Base-by-base conservation (phyloP, 768 basidiomycete species). In the Auricularia sp. region DNA sequence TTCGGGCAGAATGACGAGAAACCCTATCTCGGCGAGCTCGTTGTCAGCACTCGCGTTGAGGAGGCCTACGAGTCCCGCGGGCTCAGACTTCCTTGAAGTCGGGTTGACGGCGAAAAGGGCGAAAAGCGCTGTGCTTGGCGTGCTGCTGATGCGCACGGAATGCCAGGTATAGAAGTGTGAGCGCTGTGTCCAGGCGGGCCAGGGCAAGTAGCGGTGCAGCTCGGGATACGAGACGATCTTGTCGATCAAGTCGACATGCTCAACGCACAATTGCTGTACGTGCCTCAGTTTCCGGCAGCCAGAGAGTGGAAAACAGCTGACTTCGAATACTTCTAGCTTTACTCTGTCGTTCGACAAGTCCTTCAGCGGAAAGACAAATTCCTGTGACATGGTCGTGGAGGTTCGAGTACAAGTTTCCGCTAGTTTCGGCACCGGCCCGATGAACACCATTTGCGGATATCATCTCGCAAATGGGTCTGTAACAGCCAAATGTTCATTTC, bases 11-110 rank as follows among this genome's bases (percentile, higher is more conserved):
- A 83, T 79, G 61, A 85, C 73, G 36, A 86, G 74, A 66, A 76
- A 78, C 11, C 83, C 85, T 36, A 88, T 78, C 68, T 89, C 87
- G 6, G 79, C 77, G n/a, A 70, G 72, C 14, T 84, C 75, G 64
- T 84, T 70, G 3, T 56, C 62, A 2, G 77, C 66, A 6, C 75
- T 77, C 3, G 80, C 74, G 66, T 82, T 79, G 61, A 84, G 70
- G 64, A 82, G 76, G 0, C 80, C 84, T 10, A 87, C 78, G 6
- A 77, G 73, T 0, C 84, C 87, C 2, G 86, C 86, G 14, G 34
- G 34, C 12, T 42, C 39, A 42, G 39, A 42, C 12, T 7, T 14
- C 39, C 39, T 29, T 29, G 29, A 29, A 42, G 39, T 8, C 39
- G 39, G 8, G 39, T 42, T 42, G 39, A 7, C 39, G 12, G 39